Base-by-base conservation (phyloP, 345 rosid species). In the Salix dunnii region DNA sequence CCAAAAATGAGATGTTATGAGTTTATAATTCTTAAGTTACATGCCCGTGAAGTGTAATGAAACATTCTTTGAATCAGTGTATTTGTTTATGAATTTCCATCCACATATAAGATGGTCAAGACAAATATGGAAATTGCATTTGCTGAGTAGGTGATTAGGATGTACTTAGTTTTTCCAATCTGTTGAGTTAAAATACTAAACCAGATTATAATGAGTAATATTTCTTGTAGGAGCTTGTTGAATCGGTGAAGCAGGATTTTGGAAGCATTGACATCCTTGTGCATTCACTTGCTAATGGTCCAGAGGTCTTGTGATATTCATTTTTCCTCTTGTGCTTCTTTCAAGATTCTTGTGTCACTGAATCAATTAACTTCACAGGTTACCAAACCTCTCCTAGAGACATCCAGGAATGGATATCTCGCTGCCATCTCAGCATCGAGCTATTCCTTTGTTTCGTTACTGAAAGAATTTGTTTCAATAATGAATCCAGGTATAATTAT, bases 271-370 rank as follows among this genome's bases (percentile, higher is more conserved):
- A 96, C 84, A 92, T 96, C 76, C 98, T 96, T 62, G 94, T 96
- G 71, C 98, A 96, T 77, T 96, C 98, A 36, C 93, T 96, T 73
- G 99, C 98, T 30, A 93, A 96, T 69, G 98, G 97, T 40, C 98
- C 98, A 13, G 97, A 96, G 99, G 98, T 92, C 84, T 62, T 68
- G 62, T 61, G 40, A 67, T 31, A 36, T 13, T 69, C 25, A 48
- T 16, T 23, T 46, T 46, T 46, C 18, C 51, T 46, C 48, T 48
- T 16, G 62, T 23, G 1, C 30, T n/a, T 65, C 5, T 25, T 25
- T 74, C 64, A 66, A 73, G 31, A 62, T 55, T 38, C 71, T 51
- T 68, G 8, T 48, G 55, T 75, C 30, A 53, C 48, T 28, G 69
- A 40, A 65, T n/a, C 61, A 31, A 27, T 67, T 30, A 62, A 7